phyloP scores from a whole-genome alignment of 1,284 basidiomycete species.

The Ceratobasidium papillatum region DNA sequence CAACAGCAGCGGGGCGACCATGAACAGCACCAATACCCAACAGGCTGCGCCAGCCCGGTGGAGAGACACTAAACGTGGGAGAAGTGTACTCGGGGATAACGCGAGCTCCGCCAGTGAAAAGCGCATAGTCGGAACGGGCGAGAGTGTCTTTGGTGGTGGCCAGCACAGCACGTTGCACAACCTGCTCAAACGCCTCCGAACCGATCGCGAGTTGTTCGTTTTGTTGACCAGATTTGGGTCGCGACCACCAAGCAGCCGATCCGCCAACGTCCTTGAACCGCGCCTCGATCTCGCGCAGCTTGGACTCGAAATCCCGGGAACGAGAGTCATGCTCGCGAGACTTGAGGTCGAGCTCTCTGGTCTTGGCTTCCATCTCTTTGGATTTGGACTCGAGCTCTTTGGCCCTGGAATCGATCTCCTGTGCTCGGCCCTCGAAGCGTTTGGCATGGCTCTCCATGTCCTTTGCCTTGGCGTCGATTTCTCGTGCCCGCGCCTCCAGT shows the following conservation, averaged over 20 bases:
- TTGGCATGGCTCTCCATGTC: constrained; percentile 27
- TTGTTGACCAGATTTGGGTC: constrained; percentile 4
- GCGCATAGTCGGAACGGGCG: constrained; percentile 83
- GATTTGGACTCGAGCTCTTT: constrained; percentile 28
- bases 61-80: constrained; percentile 71
- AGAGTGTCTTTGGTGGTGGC: constrained; percentile 79
- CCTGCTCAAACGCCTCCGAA: constrained; percentile 39
- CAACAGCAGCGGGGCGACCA: constrained; percentile 83
- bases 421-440: constrained; percentile 32
- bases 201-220: constrained; percentile 34
- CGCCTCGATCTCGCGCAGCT: constrained; percentile 35
- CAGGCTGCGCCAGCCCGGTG: constrained; percentile 47
- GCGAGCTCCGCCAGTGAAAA: constrained; percentile 82
- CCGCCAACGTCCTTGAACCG: constrained; percentile 70
- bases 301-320: constrained; percentile 29
- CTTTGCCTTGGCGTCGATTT: constrained; percentile 17
- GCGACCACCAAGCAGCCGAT: constrained; percentile 3
- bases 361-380: constrained; percentile 35
- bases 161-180: constrained; percentile 51
- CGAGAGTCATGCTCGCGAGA: constrained; percentile 18
- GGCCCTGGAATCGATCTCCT: constrained; percentile 20
- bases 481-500: constrained; percentile 20
- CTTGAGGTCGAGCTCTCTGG: constrained; percentile 24
- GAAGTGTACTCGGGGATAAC: constrained; percentile 86
- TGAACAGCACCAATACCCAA: constrained; percentile 64